Percentiles rank a stretch among this genome's conserved stretches.
phyloP scores from a whole-genome alignment of 1,139 yeast species.

The Pichia sp. region DNA sequence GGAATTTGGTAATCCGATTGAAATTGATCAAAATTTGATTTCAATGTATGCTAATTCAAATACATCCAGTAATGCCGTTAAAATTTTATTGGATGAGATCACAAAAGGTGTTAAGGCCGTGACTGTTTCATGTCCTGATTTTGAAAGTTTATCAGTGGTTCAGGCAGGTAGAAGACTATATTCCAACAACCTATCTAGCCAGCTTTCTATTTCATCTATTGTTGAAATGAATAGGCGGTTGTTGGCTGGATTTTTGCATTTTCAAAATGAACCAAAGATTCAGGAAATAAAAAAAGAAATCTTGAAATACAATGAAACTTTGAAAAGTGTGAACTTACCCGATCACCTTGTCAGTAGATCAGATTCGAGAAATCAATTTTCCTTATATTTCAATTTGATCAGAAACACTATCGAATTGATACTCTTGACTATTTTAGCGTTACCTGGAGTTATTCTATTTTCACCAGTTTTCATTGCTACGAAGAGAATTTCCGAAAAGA shows the following conservation, averaged over 20 bases:
- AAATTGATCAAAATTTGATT: conserved; percentile 56
- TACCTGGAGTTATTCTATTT: conserved; percentile 81
- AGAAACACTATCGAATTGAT: conserved; percentile 47
- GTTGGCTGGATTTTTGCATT: conserved; percentile 69
- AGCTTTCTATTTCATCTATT: conserved; percentile 71
- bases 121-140: conserved; percentile 88
- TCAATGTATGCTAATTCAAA: conserved; percentile 55
- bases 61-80: conserved; percentile 66
- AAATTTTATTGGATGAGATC: conserved; percentile 58
- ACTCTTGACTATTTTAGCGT: conserved; percentile 49
- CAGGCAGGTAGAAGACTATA: conserved; percentile 92
- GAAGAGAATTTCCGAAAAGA: conserved; percentile 57
- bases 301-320: conserved; percentile 55
- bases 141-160: conserved; percentile 82
- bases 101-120: conserved; percentile 78
- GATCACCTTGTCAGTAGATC: conserved; percentile 75
- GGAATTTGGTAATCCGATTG: conserved; percentile 89
- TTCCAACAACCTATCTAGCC: conserved; percentile 60
- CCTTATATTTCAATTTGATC: conserved; percentile 31
- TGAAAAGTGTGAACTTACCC: conserved; percentile 65
- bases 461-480: conserved; percentile 84
- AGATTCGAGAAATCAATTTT: conserved; percentile 28
- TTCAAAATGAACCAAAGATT: conserved; percentile 64
- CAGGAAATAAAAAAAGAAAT: conserved; percentile 53
- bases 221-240: conserved; percentile 87